phyloP scores from a whole-genome alignment of 441 rosid genomes.

The Adansonia rubrostipa region DNA sequence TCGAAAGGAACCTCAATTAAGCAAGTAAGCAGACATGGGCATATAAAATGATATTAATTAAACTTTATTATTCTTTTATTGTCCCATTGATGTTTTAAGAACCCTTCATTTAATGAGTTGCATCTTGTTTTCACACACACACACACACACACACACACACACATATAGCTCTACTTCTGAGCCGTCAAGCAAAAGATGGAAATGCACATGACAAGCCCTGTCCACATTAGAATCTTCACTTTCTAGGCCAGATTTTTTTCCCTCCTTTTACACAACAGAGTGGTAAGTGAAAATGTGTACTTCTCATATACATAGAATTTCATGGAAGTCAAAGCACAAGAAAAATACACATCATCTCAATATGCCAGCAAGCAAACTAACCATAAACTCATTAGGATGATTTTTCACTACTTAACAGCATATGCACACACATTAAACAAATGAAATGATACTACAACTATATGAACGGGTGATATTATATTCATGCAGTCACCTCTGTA shows the following conservation, averaged over 20 bases:
- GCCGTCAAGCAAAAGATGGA: background rate
- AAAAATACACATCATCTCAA: background rate
- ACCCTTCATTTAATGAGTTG: background rate
- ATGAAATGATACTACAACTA: constrained; percentile 31
- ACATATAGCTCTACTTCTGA: background rate
- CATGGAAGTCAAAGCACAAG: constrained; percentile 15
- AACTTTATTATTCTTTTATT: background rate
- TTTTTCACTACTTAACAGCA: constrained; percentile 69
- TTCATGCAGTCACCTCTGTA: constrained; percentile 55
- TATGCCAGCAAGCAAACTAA: background rate
- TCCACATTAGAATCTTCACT: constrained; percentile 12
- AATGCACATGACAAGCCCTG: background rate
- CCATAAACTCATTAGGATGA: background rate
- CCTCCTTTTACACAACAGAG: constrained; percentile 9
- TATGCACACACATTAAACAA: constrained; percentile 62
- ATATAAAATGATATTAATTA: background rate
- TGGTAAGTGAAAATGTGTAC: background rate
- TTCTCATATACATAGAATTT: background rate
- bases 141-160: too few species aligned
- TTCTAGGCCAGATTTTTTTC: constrained; percentile 10
- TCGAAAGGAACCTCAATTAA: constrained; percentile 11
- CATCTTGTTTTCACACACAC: constrained; percentile 14
- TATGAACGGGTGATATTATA: constrained; percentile 4
- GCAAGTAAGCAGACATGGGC: background rate
- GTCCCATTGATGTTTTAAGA: constrained; percentile 1